Evolutionary conservation across 176 grass and related monocot species (phyloP).

Genomic region (Triticum monococcum): DNA sequence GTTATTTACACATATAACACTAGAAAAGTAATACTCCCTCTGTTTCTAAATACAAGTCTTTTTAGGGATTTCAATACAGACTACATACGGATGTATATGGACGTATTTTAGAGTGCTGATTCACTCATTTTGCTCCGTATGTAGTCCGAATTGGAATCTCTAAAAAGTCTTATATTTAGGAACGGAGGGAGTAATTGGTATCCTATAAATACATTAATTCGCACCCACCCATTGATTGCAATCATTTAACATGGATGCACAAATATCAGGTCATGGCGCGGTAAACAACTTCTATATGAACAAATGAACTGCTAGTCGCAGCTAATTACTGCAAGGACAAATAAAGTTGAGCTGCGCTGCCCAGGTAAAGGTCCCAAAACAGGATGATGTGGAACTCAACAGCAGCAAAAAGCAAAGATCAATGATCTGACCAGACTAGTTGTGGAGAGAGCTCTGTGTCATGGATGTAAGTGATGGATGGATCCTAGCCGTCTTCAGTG

Average conservation of each 20-base stretch:
- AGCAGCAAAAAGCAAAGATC: neutral
- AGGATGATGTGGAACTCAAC: neutral
- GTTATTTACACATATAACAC: too few relatives aligned
- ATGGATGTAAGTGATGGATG: slow-evolving; percentile 96
- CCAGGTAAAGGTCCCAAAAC: neutral
- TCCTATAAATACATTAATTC: too few relatives aligned
- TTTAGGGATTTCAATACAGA: too few relatives aligned
- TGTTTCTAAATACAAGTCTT: too few relatives aligned
- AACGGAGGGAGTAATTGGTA: too few relatives aligned
- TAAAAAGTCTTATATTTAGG: too few relatives aligned
- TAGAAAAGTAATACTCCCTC: too few relatives aligned
- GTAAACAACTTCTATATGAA: neutral
- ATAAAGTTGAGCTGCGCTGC: neutral
- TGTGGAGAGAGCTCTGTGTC: slow-evolving; percentile 55
- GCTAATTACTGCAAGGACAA: slow-evolving; percentile 5
- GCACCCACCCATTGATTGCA: too few relatives aligned
- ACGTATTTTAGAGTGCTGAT: too few relatives aligned
- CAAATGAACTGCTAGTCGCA: neutral
- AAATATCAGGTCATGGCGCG: neutral
- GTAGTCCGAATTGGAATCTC: too few relatives aligned
- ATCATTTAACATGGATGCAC: neutral
- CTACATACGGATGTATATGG: too few relatives aligned
- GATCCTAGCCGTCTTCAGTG: slow-evolving; percentile 68
- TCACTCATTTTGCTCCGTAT: too few relatives aligned
- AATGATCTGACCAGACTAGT: slow-evolving; percentile 21